phyloP scores from a whole-genome alignment of 192 early-diverging fungal genomes.

The Umbelopsis isabellina region DNA sequence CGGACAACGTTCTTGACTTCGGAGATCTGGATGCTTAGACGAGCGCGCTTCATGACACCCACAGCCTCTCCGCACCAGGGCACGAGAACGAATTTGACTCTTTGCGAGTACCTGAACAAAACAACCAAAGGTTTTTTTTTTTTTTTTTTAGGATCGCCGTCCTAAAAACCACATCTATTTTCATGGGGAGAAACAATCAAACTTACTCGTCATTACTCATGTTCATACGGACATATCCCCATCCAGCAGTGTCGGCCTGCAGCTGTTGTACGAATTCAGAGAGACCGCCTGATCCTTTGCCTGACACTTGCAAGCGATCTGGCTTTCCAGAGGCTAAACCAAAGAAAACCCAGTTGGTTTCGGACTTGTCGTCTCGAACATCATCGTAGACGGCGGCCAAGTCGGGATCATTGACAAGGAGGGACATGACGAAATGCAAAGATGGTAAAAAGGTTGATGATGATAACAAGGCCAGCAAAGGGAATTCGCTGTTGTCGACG shows the following conservation, averaged over 20 bases:
- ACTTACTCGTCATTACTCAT: constrained; percentile 56
- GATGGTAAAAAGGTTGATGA: not conserved
- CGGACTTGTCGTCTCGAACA: constrained; percentile 58
- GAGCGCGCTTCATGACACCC: constrained; percentile 79
- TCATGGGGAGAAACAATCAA: constrained; percentile 30
- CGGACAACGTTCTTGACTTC: constrained; percentile 75
- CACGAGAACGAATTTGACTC: constrained; percentile 67
- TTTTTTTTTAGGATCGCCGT: no score
- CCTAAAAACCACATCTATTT: no score
- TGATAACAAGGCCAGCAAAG: no score
- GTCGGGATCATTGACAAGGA: constrained; percentile 43
- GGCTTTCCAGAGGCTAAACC: constrained; percentile 44
- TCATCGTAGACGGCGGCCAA: constrained; percentile 54
- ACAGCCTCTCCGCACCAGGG: constrained; percentile 72
- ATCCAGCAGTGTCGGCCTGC: constrained; percentile 69
- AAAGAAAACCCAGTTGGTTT: constrained; percentile 56
- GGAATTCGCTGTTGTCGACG: not conserved
- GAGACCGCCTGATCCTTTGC: constrained; percentile 58
- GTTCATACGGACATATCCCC: constrained; percentile 73
- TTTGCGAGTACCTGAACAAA: constrained; percentile 51
- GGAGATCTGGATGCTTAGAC: constrained; percentile 76
- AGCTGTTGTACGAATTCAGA: constrained; percentile 62
- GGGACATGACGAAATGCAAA: constrained; percentile 26
- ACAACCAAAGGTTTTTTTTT: not conserved
- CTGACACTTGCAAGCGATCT: constrained; percentile 43